Evolutionary conservation across 2,329 filamentous ascomycete genomes (phyloP).

Genomic region (Tolypocladium inflatum): DNA sequence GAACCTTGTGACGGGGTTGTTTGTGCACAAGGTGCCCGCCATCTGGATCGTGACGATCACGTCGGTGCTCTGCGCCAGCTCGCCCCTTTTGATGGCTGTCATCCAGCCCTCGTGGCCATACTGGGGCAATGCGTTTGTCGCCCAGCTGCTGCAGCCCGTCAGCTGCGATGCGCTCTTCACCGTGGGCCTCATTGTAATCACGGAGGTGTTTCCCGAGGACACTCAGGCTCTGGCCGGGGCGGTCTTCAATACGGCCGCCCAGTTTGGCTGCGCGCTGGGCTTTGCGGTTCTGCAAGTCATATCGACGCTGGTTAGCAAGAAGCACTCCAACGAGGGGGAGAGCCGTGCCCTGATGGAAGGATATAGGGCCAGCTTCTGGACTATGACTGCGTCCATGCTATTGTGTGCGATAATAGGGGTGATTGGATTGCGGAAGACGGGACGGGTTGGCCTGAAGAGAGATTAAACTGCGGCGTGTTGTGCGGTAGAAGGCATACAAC

Average conservation of each 20-base stretch:
- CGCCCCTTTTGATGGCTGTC: slow-evolving; percentile 47
- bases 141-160: slow-evolving; percentile 31
- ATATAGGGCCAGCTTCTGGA: slow-evolving; percentile 41
- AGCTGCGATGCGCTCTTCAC: slow-evolving; percentile 43
- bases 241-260: slow-evolving; percentile 49
- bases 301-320: slow-evolving; percentile 25
- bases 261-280: slow-evolving; percentile 44
- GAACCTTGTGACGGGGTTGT: slow-evolving; percentile 34
- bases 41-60: slow-evolving; percentile 28
- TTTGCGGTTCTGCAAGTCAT: slow-evolving; percentile 38
- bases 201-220: slow-evolving; percentile 43
- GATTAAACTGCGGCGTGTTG: slow-evolving; percentile 12
- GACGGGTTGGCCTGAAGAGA: slow-evolving; percentile 37
- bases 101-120: slow-evolving; percentile 38
- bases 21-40: slow-evolving; percentile 31
- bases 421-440: slow-evolving; percentile 30
- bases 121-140: slow-evolving; percentile 37
- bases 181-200: slow-evolving; percentile 43
- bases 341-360: slow-evolving; percentile 32
- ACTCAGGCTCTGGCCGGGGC: slow-evolving; percentile 51
- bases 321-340: slow-evolving; percentile 13
- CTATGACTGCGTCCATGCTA: slow-evolving; percentile 37
- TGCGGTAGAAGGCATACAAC: neutral
- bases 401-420: slow-evolving; percentile 25
- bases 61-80: slow-evolving; percentile 29